These are phyloP conservation scores for Plasmodium knowlesi DNA, from an alignment of 169 alveolate genomes.

Conservation along the genomic window DNA sequence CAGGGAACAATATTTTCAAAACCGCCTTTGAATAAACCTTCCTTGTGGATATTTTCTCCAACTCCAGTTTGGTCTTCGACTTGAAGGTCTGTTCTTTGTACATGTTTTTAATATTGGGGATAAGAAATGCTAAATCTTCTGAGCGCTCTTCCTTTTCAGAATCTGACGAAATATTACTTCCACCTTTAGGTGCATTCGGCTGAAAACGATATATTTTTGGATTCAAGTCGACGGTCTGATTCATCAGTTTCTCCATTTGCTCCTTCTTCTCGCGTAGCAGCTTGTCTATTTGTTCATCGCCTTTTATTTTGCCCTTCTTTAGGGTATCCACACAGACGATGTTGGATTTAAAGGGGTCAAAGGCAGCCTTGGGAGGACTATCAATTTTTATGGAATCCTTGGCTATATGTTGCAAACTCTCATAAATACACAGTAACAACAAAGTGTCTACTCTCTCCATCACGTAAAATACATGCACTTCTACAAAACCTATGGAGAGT, in stretches of 20 bases:
- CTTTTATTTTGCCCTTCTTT: constrained; percentile 29
- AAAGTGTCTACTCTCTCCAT: constrained; percentile 54
- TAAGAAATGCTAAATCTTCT: constrained; percentile 33
- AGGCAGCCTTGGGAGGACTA: neutral
- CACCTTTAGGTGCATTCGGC: neutral
- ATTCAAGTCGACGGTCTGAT: constrained; percentile 29
- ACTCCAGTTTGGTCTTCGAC: constrained; percentile 48
- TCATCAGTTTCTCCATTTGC: constrained; percentile 53
- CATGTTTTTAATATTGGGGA: constrained; percentile 38
- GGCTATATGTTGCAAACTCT: constrained; percentile 15
- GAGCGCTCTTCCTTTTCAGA: constrained; percentile 27
- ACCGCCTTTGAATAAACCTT: constrained; percentile 51
- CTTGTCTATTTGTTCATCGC: constrained; percentile 27
- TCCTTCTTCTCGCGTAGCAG: constrained; percentile 39
- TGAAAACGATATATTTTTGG: constrained; percentile 42
- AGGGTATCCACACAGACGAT: constrained; percentile 41
- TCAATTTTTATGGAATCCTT: constrained; percentile 38
- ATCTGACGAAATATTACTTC: neutral
- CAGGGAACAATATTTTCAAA: constrained; percentile 65
- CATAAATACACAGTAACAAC: constrained; percentile 51
- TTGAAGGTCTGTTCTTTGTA: constrained; percentile 63
- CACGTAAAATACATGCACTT: constrained; percentile 28
- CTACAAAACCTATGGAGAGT: constrained; percentile 47
- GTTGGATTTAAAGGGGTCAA: constrained; percentile 59
- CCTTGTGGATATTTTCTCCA: constrained; percentile 42